Evolutionary conservation across 495 filamentous ascomycete species (phyloP).

Genomic region (Chaetomium cochliodes): DNA sequence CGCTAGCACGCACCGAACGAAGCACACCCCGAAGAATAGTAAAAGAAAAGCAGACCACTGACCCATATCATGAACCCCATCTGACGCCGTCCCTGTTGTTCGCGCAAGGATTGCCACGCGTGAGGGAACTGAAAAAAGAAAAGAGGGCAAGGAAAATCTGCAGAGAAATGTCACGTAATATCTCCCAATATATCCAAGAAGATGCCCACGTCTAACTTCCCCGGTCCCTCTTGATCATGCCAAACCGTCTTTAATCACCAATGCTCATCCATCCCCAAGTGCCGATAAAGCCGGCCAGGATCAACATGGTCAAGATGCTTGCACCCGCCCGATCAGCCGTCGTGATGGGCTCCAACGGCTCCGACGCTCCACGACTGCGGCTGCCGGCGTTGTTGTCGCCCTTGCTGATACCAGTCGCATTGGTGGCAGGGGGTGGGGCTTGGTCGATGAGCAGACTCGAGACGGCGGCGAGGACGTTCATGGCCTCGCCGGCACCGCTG

Average conservation of each 20-base stretch:
- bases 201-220: not conserved
- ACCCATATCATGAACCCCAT: slow-evolving; percentile 11
- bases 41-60: slow-evolving; percentile 11
- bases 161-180: not conserved
- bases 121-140: not conserved
- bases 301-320: slow-evolving; percentile 32
- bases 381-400: slow-evolving; percentile 29
- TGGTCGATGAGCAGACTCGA: slow-evolving; percentile 49
- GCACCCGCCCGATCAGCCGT: slow-evolving; percentile 32
- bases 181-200: slow-evolving; percentile 1
- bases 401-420: slow-evolving; percentile 30
- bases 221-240: not conserved
- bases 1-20: not conserved
- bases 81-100: slow-evolving; percentile 15
- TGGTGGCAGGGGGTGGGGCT: slow-evolving; percentile 28
- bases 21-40: not conserved
- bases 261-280: slow-evolving; percentile 35
- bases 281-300: slow-evolving; percentile 26
- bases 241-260: slow-evolving; percentile 26
- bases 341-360: slow-evolving; percentile 28
- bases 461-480: slow-evolving; percentile 65
- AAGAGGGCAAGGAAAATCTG: not conserved
- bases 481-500: slow-evolving; percentile 63
- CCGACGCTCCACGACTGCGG: slow-evolving; percentile 15
- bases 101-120: not conserved